Conservation (phyloP, 495 filamentous ascomycete genomes). For the Penicillium salamii region DNA sequence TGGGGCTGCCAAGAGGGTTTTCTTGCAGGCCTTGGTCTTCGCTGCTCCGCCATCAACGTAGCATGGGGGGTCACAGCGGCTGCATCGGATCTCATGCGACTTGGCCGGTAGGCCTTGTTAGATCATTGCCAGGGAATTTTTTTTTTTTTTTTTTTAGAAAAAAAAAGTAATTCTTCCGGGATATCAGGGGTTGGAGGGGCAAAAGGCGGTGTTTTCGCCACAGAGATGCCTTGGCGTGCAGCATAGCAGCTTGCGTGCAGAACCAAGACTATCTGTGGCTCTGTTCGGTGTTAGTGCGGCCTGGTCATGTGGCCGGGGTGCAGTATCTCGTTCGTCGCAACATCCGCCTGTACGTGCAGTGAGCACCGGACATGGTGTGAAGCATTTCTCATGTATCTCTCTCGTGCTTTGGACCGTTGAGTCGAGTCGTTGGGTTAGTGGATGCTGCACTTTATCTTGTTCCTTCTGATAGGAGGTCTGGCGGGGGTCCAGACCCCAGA, state of each 20-base stretch:
- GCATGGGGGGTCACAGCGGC: constrained; percentile 15
- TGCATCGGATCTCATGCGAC: constrained; percentile 10
- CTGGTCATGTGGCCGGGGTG: constrained; percentile 1
- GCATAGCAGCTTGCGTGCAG: constrained; percentile 17
- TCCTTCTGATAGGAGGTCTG: constrained; percentile 18
- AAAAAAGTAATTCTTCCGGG: neutral
- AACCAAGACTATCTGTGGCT: constrained; percentile 17
- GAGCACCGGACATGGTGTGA: neutral
- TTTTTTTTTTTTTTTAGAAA: no score
- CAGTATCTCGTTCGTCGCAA: neutral
- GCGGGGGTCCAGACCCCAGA: constrained; percentile 20
- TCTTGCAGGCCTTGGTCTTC: constrained; percentile 5
- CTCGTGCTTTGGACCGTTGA: neutral
- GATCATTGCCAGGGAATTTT: constrained; percentile 1
- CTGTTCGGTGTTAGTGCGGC: constrained; percentile 2
- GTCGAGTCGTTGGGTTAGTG: neutral
- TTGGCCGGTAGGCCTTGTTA: constrained; percentile 14
- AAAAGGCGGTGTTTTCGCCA: constrained; percentile 30
- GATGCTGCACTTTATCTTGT: constrained; percentile 15
- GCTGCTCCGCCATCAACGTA: constrained; percentile 15
- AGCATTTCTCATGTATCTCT: constrained; percentile 5
- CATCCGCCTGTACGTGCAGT: neutral
- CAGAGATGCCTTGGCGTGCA: constrained; percentile 21
- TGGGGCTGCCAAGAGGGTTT: constrained; percentile 17
- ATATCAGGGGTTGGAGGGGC: constrained; percentile 6